Conservation (phyloP, 148 eudicot species). For the Linanthus parryae region DNA sequence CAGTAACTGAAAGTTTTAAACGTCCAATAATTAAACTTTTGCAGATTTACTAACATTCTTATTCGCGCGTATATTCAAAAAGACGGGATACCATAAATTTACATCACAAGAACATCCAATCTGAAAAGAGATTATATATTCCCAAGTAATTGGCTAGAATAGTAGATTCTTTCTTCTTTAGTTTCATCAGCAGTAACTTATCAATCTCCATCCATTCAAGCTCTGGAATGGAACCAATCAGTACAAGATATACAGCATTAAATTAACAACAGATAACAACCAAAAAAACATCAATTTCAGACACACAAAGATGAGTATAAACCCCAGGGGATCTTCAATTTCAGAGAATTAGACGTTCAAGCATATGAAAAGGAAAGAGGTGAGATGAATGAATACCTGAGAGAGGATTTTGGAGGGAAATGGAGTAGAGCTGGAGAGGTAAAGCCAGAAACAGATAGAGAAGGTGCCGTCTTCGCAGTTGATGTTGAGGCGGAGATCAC, state of each 20-base stretch:
- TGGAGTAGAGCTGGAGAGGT: conserved; percentile 31
- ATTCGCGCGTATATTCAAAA: no score
- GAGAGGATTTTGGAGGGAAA: conserved; percentile 50
- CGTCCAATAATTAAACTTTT: no score
- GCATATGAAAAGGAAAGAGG: background rate
- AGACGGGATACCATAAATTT: no score
- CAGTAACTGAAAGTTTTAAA: no score
- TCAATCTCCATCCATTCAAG: background rate
- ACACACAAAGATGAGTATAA: background rate
- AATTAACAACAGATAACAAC: background rate
- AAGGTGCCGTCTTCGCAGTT: conserved; percentile 22
- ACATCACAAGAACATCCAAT: no score
- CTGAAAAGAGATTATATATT: no score
- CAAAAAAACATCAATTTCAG: background rate
- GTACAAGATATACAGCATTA: background rate
- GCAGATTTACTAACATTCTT: no score
- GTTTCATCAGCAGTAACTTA: no score
- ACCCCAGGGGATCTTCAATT: background rate
- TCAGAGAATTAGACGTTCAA: background rate
- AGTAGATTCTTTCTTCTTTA: no score
- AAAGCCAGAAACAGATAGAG: conserved; percentile 67
- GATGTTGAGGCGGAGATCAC: conserved; percentile 48
- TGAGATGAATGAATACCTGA: conserved; percentile 34
- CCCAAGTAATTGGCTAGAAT: no score
- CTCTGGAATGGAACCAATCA: background rate